Evolutionary conservation across 2,329 filamentous ascomycete genomes (phyloP), one percentile per base, ranked within the genome.

Genomic region (Colletotrichum gigasporum): DNA sequence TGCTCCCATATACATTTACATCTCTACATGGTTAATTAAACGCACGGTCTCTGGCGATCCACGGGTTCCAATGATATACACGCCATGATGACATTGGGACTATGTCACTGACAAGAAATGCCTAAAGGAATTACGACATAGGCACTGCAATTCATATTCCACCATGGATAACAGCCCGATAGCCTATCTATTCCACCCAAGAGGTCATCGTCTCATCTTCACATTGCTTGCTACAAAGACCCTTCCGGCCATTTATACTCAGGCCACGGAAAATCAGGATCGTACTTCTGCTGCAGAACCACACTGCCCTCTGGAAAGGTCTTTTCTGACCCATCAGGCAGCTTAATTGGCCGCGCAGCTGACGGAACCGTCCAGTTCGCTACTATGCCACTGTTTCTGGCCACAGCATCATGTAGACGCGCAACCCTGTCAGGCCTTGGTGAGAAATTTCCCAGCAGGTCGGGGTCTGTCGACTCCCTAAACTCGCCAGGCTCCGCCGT

Each of bases 281-380:
- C 48, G 7, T 59, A 68, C 1, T 24, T 51, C 10, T 68, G 16
- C 9, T 67, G 55, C 16, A 72, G 47, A 26, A 57, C 30, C 10
- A 71, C 56, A 7, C 64, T 69, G 5, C 69, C 70, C 20, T 69
- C 62, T 0, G 69, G 70, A 11, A 70, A 70, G 7, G 65, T 57
- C 30, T 65, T 69, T 37, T 35, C 54, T 8, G 63, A 64, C 3
- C 69, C 67, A 63, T 71, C 69, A 16, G 35, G 50, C 47, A 66
- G 26, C 7, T 56, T 44, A 53, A 55, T 45, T 28, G 55, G 22
- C 7, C 41, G 9, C 12, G 65, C 47, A 6, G 28, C n/a, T 6
- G 35, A 37, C 10, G 24, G 35, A 0, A 42, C 61, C 1, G 53
- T 34, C 34, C 52, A 53, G 30, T 66, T 2, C 28, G 14, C 30